These are phyloP conservation scores for Pestalotiopsis sp. DNA, from an alignment of 2,329 filamentous ascomycete genomes.

Conservation along the genomic window DNA sequence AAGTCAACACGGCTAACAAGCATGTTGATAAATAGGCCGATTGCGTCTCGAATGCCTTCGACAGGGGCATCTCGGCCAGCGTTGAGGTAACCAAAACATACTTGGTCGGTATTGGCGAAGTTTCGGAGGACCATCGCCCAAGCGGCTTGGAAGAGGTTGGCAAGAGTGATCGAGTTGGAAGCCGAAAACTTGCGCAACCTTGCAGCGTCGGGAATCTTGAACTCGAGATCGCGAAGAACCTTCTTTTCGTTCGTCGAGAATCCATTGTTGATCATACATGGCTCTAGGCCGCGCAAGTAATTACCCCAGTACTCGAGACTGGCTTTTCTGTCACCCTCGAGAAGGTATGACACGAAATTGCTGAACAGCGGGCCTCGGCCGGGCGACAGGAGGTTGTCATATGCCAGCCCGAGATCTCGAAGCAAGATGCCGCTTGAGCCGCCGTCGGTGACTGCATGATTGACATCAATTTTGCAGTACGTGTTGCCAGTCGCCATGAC, in stretches of 20 bases:
- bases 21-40: constrained; percentile 59
- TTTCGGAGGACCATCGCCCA: constrained; percentile 10
- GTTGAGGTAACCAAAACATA: constrained; percentile 43
- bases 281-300: constrained; percentile 27
- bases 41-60: constrained; percentile 47
- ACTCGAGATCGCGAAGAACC: constrained; percentile 20
- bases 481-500: constrained; percentile 13
- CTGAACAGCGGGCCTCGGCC: constrained; percentile 19
- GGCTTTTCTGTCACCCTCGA: constrained; percentile 19
- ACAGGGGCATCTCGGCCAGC: constrained; percentile 57
- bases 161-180: constrained; percentile 38
- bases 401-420: constrained; percentile 29
- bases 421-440: constrained; percentile 33
- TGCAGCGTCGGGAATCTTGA: constrained; percentile 18
- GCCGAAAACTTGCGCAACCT: constrained; percentile 38
- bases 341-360: constrained; percentile 23
- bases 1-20: constrained; percentile 51
- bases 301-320: constrained; percentile 30
- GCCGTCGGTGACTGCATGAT: constrained; percentile 38
- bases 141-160: constrained; percentile 8
- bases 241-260: background rate
- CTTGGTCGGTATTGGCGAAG: constrained; percentile 1
- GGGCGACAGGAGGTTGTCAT: constrained; percentile 20
- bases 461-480: constrained; percentile 36
- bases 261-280: constrained; percentile 27